A percentile compares a stretch with the other conserved stretches of the same genome.
Conservation (phyloP, 257 asterid genomes). For the Rauvolfia tetraphylla region DNA sequence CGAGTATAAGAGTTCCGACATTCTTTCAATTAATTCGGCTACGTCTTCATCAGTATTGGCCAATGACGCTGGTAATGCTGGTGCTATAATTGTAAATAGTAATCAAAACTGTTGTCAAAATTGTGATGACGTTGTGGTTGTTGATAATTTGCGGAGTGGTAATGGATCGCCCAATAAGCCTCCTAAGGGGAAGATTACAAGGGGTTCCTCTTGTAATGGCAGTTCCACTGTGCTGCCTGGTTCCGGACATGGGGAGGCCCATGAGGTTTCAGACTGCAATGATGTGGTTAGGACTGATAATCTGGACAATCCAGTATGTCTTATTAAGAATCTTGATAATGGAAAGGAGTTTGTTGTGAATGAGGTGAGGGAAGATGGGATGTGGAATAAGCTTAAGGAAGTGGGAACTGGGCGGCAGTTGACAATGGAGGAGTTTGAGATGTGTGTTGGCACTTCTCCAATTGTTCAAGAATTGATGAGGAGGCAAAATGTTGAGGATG, state of each 20-base stretch:
- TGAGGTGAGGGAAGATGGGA: constrained; percentile 89
- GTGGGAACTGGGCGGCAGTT: constrained; percentile 86
- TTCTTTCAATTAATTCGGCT: constrained; percentile 21
- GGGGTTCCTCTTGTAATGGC: constrained; percentile 20
- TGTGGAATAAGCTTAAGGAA: constrained; percentile 89
- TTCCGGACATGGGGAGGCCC: constrained; percentile 21
- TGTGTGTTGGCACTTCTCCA: constrained; percentile 94
- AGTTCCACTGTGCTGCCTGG: constrained; percentile 18
- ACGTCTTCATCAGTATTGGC: constrained; percentile 11
- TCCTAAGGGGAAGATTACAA: constrained; percentile 33
- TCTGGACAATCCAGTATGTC: constrained; percentile 46
- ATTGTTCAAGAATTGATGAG: constrained; percentile 97
- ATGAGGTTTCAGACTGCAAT: constrained; percentile 13
- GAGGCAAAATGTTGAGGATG: constrained; percentile 83
- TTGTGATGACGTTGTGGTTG: constrained; percentile 10
- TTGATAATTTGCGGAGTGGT: constrained; percentile 19
- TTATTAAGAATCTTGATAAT: constrained; percentile 83
- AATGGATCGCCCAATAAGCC: constrained; percentile 39
- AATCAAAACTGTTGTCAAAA: constrained; percentile 17
- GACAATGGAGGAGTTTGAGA: constrained; percentile 92
- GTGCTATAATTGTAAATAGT: constrained; percentile 30
- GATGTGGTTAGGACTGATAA: constrained; percentile 32
- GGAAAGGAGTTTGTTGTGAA: constrained; percentile 96
- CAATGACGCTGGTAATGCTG: constrained; percentile 23
- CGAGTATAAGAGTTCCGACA: constrained; percentile 28